phyloP scores from a whole-genome alignment of 768 basidiomycete species.

The Lepiota venenata region DNA sequence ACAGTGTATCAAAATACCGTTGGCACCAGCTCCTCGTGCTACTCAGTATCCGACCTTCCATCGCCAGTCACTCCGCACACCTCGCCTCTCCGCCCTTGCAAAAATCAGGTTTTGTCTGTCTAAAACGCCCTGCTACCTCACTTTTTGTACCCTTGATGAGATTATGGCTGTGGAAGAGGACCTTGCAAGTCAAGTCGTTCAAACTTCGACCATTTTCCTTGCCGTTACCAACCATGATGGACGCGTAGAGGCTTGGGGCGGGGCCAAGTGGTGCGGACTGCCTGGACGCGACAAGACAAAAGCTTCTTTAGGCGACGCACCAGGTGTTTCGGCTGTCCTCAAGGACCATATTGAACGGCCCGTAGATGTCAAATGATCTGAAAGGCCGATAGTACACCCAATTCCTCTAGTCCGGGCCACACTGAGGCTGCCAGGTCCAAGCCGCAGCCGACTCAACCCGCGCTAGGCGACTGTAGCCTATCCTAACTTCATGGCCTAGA shows the following conservation, averaged over 20 bases:
- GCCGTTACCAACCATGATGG: conserved; percentile 35
- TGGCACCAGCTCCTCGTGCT: conserved; percentile 28
- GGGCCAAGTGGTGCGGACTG: conserved; percentile 17
- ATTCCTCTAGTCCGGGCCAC: no score
- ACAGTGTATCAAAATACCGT: conserved; percentile 18
- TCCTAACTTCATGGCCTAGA: no score
- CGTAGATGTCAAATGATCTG: conserved; percentile 30
- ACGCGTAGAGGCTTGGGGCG: conserved; percentile 21
- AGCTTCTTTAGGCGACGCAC: neutral
- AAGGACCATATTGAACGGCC: conserved; percentile 30
- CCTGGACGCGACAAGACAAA: conserved; percentile 10
- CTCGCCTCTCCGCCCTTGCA: conserved; percentile 26
- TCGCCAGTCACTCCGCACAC: conserved; percentile 27
- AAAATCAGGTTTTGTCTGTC: conserved; percentile 17
- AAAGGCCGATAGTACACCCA: conserved; percentile 19
- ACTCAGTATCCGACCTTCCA: conserved; percentile 27
- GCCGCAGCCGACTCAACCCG: no score
- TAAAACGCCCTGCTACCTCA: conserved; percentile 26
- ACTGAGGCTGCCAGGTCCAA: no score
- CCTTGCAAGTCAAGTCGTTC: conserved; percentile 19
- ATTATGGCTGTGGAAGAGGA: conserved; percentile 33
- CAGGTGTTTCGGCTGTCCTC: conserved; percentile 20
- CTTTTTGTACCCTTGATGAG: conserved; percentile 28
- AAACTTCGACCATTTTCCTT: conserved; percentile 23
- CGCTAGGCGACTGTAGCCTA: no score